These are phyloP conservation scores for Quercus aquifolioides DNA, from an alignment of 306 rosid species.

Conservation along the genomic window DNA sequence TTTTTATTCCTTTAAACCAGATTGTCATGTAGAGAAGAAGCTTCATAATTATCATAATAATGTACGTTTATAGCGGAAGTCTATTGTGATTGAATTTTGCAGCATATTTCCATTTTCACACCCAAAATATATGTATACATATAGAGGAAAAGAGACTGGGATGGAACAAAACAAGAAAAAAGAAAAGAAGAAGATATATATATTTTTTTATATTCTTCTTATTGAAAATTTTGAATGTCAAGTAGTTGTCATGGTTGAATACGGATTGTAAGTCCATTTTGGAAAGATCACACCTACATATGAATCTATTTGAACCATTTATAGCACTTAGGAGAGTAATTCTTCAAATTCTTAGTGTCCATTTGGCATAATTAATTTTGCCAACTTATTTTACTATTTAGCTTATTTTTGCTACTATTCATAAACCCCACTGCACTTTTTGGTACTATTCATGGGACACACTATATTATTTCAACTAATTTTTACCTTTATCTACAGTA, in stretches of 20 bases:
- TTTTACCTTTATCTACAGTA: too few relatives aligned
- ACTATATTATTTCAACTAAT: too few relatives aligned
- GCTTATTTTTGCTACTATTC: too few relatives aligned
- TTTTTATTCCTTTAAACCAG: background rate
- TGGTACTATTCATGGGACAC: too few relatives aligned
- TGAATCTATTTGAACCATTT: slow-evolving; percentile 87
- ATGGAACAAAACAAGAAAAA: background rate
- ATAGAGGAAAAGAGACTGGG: background rate
- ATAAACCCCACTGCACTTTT: too few relatives aligned
- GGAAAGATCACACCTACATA: slow-evolving; percentile 71
- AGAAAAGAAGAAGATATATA: background rate
- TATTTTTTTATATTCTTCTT: background rate
- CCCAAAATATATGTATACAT: background rate
- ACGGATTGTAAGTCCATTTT: slow-evolving; percentile 71
- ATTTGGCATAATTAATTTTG: too few relatives aligned
- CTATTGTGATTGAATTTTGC: background rate
- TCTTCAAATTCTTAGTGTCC: slow-evolving; percentile 26
- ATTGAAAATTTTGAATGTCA: slow-evolving; percentile 8
- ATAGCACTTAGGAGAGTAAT: slow-evolving; percentile 81
- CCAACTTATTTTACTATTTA: too few relatives aligned
- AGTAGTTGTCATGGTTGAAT: slow-evolving; percentile 69
- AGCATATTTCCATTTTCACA: background rate
- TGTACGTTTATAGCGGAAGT: background rate
- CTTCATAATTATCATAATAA: background rate
- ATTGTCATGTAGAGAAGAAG: background rate